These are phyloP conservation scores for Microstroma glucosiphilum DNA, from an alignment of 1,284 basidiomycete species.

Conservation along the genomic window DNA sequence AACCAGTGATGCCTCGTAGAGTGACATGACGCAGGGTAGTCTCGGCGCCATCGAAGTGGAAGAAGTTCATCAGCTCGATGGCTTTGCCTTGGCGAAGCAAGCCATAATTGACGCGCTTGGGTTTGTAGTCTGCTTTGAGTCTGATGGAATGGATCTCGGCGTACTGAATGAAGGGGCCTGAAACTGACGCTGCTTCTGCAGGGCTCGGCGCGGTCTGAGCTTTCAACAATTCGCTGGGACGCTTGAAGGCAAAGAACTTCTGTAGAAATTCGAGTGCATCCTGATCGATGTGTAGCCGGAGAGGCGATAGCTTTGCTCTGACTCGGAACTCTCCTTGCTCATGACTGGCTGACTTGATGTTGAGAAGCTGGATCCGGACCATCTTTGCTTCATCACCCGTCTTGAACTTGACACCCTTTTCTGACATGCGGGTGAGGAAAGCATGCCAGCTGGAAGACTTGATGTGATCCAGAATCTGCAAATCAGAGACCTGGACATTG, in stretches of 20 bases:
- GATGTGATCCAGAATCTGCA: constrained; percentile 93
- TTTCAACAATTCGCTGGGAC: constrained; percentile 24
- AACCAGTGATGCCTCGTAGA: constrained; percentile 79
- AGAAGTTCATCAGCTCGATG: constrained; percentile 98
- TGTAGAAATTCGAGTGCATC: constrained; percentile 97
- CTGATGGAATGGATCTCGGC: constrained; percentile 77
- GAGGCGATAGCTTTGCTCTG: constrained; percentile 58
- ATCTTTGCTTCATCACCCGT: constrained; percentile 85
- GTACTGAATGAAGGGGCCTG: constrained; percentile 53
- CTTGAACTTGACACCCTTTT: constrained; percentile 60
- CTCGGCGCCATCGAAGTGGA: constrained; percentile 97
- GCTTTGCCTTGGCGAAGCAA: constrained; percentile 74
- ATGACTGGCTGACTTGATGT: constrained; percentile 51
- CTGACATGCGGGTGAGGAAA: constrained; percentile 64
- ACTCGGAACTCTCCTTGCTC: constrained; percentile 63
- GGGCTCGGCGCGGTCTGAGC: constrained; percentile 28
- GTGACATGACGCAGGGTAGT: constrained; percentile 94
- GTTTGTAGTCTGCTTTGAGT: constrained; percentile 95
- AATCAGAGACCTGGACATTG: constrained; percentile 52
- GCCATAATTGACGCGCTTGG: constrained; percentile 87
- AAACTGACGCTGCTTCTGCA: not conserved
- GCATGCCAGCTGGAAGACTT: constrained; percentile 98
- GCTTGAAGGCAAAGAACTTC: constrained; percentile 83
- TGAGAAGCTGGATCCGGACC: constrained; percentile 71
- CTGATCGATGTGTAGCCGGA: constrained; percentile 91